A percentile compares a stretch with the other conserved stretches of the same genome.
Evolutionary conservation across 495 filamentous ascomycete species (phyloP).

Genomic region (Trichoderma orchidacearum): DNA sequence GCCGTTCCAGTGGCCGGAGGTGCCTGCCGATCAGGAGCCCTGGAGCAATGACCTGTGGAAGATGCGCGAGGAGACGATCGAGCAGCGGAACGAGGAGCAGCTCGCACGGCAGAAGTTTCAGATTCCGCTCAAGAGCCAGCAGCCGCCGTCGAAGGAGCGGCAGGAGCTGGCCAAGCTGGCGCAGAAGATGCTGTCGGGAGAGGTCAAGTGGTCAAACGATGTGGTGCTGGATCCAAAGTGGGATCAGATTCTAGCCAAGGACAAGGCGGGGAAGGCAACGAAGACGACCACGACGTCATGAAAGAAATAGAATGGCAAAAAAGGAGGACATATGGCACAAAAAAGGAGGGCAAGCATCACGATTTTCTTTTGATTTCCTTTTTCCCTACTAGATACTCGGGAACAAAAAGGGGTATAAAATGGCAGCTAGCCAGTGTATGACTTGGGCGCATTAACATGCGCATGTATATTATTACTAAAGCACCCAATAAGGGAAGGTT

Average conservation of each 20-base stretch:
- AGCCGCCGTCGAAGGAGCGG: slow-evolving; percentile 17
- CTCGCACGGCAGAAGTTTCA: slow-evolving; percentile 14
- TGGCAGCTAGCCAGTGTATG: slow-evolving; percentile 7
- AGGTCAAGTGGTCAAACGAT: slow-evolving; percentile 21
- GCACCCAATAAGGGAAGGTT: background rate
- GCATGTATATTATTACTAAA: slow-evolving; percentile 3
- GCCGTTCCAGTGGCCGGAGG: slow-evolving; percentile 75
- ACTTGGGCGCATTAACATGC: slow-evolving; percentile 7
- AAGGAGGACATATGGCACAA: background rate
- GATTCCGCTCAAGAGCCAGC: slow-evolving; percentile 15
- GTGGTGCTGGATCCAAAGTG: slow-evolving; percentile 16
- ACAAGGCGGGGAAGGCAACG: background rate
- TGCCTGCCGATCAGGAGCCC: slow-evolving; percentile 37
- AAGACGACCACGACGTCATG: background rate
- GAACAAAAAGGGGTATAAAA: background rate
- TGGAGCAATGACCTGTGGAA: slow-evolving; percentile 17
- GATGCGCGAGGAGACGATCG: slow-evolving; percentile 16
- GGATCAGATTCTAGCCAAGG: slow-evolving; percentile 21
- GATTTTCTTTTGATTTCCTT: too few relatives aligned
- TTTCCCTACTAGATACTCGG: background rate
- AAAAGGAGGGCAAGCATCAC: background rate
- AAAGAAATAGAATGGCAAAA: background rate
- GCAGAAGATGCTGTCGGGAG: slow-evolving; percentile 35
- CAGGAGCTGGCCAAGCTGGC: slow-evolving; percentile 38
- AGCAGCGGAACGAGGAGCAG: slow-evolving; percentile 28